Evolutionary conservation across 2,329 filamentous ascomycete genomes (phyloP).

Genomic region (Kalmusia sp.): DNA sequence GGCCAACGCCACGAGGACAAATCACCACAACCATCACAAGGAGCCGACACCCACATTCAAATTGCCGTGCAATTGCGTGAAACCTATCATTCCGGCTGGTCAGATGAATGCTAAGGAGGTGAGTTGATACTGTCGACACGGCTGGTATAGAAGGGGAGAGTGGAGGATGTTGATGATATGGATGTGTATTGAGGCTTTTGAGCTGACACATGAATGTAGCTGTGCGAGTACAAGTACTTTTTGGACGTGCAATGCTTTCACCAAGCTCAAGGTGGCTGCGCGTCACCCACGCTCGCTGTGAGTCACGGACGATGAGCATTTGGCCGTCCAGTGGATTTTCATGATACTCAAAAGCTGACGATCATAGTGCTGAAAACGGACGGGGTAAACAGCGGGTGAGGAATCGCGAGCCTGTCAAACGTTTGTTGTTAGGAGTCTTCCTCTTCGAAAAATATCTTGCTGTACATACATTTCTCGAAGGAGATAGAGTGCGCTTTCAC

Average conservation of each 20-base stretch:
- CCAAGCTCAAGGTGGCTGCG: slow-evolving; percentile 23
- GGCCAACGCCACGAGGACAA: slow-evolving; percentile 11
- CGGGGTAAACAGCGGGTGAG: too few relatives aligned
- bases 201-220: slow-evolving; percentile 11
- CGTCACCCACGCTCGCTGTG: slow-evolving; percentile 23
- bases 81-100: slow-evolving; percentile 33
- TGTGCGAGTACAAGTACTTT: slow-evolving; percentile 28
- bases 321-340: too few relatives aligned
- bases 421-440: too few relatives aligned
- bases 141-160: neutral
- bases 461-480: too few relatives aligned
- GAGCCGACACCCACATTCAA: slow-evolving; percentile 38
- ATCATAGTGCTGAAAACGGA: neutral
- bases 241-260: slow-evolving; percentile 23
- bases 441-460: too few relatives aligned
- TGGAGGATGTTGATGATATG: neutral
- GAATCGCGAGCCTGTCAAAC: too few relatives aligned
- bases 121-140: slow-evolving; percentile 5
- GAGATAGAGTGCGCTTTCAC: too few relatives aligned
- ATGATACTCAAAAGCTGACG: too few relatives aligned
- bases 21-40: slow-evolving; percentile 27
- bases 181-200: neutral
- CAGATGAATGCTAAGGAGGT: slow-evolving; percentile 32
- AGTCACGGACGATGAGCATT: too few relatives aligned
- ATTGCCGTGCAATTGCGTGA: slow-evolving; percentile 27